phyloP scores from a whole-genome alignment of 306 rosid species.

The Cucurbita pepo region DNA sequence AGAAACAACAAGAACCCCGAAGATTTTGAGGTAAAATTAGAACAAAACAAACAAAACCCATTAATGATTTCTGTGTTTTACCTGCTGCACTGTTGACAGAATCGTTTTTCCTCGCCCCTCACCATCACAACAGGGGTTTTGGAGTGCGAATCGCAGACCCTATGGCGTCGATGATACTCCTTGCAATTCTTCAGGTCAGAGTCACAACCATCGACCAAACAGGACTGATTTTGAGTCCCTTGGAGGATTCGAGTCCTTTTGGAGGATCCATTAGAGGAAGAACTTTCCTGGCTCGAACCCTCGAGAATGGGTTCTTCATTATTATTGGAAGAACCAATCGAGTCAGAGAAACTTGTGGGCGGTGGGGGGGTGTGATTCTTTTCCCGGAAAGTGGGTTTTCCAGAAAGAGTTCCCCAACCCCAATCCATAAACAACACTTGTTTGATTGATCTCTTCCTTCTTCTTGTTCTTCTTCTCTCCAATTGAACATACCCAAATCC shows the following conservation, averaged over 20 bases:
- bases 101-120: constrained; percentile 25
- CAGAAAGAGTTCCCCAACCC: constrained; percentile 54
- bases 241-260: neutral
- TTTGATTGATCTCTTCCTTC: neutral
- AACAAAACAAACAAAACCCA: neutral
- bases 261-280: neutral
- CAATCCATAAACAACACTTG: constrained; percentile 46
- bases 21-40: neutral
- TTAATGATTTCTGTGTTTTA: neutral
- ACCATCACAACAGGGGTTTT: constrained; percentile 25
- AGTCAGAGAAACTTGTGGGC: neutral
- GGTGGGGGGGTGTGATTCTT: neutral
- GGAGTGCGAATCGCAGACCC: constrained; percentile 36
- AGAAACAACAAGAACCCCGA: neutral
- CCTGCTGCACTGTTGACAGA: constrained; percentile 56
- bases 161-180: constrained; percentile 35
- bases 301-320: neutral
- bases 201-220: constrained; percentile 28
- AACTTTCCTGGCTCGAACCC: neutral
- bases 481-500: constrained; percentile 11
- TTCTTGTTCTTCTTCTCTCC: neutral
- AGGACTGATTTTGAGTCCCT: constrained; percentile 9
- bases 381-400: constrained; percentile 37
- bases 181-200: constrained; percentile 24
- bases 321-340: constrained; percentile 9